phyloP scores from a whole-genome alignment of 176 grass and related monocot genomes.

The Oryza australiensis region DNA sequence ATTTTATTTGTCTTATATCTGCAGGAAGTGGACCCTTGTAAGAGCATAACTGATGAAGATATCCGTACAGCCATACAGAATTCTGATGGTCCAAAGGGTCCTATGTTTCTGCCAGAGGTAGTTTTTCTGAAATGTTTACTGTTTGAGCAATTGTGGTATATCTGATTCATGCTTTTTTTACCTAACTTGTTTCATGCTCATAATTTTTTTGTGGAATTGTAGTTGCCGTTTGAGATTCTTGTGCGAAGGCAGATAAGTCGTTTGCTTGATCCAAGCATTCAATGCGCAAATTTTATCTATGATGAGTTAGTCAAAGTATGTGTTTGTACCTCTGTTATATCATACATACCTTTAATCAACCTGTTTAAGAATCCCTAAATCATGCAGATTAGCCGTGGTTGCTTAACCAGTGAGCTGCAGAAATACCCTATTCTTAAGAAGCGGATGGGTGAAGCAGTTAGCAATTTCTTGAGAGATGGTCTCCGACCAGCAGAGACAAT shows the following conservation, averaged over 20 bases:
- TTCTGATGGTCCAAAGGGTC: constrained; percentile 73
- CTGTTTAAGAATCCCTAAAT: constrained; percentile 35
- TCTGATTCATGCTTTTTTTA: constrained; percentile 25
- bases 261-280: constrained; percentile 93
- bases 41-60: constrained; percentile 86
- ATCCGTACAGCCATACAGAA: constrained; percentile 83
- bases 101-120: constrained; percentile 96
- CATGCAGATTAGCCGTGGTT: constrained; percentile 86
- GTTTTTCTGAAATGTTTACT: constrained; percentile 12
- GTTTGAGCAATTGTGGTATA: constrained; percentile 18
- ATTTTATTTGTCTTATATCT: constrained; percentile 29
- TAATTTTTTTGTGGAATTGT: constrained; percentile 30
- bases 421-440: constrained; percentile 79
- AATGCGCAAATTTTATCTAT: constrained; percentile 96
- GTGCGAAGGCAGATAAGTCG: constrained; percentile 82
- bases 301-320: constrained; percentile 97
- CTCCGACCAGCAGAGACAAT: constrained; percentile 86
- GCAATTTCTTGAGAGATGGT: constrained; percentile 88
- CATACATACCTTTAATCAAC: constrained; percentile 21
- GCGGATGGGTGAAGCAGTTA: constrained; percentile 75
- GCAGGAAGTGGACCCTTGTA: constrained; percentile 93
- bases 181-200: constrained; percentile 16
- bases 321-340: constrained; percentile 12
- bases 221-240: constrained; percentile 97
- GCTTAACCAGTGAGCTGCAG: constrained; percentile 74